Evolutionary conservation across 2,329 filamentous ascomycete species (phyloP), one percentile per base, ranked within the genome.

Genomic region (Dothideomycetidae sp.): DNA sequence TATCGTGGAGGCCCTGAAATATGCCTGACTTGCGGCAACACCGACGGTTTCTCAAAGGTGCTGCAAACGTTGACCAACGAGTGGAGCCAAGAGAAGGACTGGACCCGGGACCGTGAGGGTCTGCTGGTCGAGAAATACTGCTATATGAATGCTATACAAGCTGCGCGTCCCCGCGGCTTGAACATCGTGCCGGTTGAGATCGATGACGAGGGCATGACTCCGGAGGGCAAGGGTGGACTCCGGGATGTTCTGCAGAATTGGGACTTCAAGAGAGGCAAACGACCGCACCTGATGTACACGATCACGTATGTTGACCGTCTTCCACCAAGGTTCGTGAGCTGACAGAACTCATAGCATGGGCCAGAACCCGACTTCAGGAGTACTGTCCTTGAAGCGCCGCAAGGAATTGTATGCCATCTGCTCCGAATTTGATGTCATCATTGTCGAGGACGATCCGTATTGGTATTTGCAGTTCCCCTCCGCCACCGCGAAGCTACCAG

Each of bases 381-480:
- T 81, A 2, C 65, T 92, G 2, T 77, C 80, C 2, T 55, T 90
- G 7, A 62, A 78, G 50, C 75, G 88, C 29, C 73, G 82, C 39
- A 79, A 73, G 49, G 75, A 85, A 36, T 70, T 94, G 17, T 94
- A 94, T 53, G 72, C 69, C 12, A 55, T 94, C 10, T 90, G 81
- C 59, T 75, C 75, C 54, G 72, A 78, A 53, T 93, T 83, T 60
- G 85, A 94, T 56, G 71, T 94, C 44, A 72, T 94, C 50, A 93
- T 94, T 46, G 63, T 92, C 44, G 88, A 96, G 58, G 88, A 96
- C 50, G 86, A 94, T 44, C 88, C 88, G 4, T 94, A 94, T 63
- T 94, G 84, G 82, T 88, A 90, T 56, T 67, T 96, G 5, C 88
- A 94, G 55, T 94, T 74, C 57, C 83, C 84, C 0, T 81, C 81